Percentiles rank a stretch among this genome's conserved stretches.
phyloP scores from a whole-genome alignment of 371 early-diverging fungal species.

The Mortierella sp. region DNA sequence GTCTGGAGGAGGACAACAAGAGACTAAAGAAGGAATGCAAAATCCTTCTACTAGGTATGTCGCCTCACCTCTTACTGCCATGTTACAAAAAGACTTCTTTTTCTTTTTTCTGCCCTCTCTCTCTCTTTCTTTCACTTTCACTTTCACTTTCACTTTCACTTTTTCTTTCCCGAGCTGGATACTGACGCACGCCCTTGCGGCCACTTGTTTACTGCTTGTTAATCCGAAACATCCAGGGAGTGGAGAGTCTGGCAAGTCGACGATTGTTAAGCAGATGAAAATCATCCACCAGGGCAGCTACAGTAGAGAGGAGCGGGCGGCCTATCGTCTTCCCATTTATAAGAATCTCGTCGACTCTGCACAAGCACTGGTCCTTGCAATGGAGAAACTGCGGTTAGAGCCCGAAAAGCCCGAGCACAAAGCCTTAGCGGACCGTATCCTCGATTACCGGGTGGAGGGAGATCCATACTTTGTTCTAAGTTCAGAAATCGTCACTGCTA shows the following conservation, averaged over 20 bases:
- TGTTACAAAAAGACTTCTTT: no score
- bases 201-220: conserved; percentile 1
- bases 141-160: no score
- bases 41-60: conserved; percentile 71
- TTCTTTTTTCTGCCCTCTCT: no score
- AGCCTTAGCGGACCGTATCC: conserved; percentile 47
- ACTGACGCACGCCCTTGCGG: no score
- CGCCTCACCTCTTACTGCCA: no score
- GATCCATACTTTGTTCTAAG: conserved; percentile 58
- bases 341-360: conserved; percentile 81
- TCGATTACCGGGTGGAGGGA: conserved; percentile 57
- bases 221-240: conserved; percentile 60
- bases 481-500: conserved; percentile 66
- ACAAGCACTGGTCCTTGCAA: conserved; percentile 65
- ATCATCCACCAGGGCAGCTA: conserved; percentile 90
- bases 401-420: conserved; percentile 56
- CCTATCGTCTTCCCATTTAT: conserved; percentile 78
- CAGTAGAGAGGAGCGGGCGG: conserved; percentile 73
- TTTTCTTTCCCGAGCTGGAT: no score
- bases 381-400: conserved; percentile 62
- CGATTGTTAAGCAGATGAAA: conserved; percentile 91
- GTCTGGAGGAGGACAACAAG: conserved; percentile 63
- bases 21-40: conserved; percentile 69
- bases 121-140: no score
- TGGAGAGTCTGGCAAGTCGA: conserved; percentile 90